phyloP scores from a whole-genome alignment of 176 grass and related monocot species.

The Rhipidocladum racemiflorum region DNA sequence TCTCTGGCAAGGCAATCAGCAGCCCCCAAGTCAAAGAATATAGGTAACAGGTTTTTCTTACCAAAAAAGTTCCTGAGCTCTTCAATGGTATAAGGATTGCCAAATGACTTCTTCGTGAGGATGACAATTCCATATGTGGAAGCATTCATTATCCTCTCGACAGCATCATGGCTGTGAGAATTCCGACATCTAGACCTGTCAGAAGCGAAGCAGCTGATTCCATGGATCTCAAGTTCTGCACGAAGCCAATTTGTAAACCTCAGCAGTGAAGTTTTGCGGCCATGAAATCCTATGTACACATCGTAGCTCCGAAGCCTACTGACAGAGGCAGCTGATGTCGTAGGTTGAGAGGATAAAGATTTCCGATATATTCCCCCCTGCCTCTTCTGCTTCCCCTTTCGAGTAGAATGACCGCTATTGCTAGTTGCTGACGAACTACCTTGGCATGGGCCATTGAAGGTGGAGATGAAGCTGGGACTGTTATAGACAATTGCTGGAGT shows the following conservation, averaged over 20 bases:
- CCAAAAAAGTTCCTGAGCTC: constrained; percentile 81
- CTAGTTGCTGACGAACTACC: constrained; percentile 57
- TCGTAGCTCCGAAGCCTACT: constrained; percentile 62
- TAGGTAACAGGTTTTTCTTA: constrained; percentile 76
- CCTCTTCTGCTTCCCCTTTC: constrained; percentile 58
- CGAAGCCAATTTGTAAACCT: constrained; percentile 92
- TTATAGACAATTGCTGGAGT: constrained; percentile 61
- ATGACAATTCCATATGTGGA: constrained; percentile 88
- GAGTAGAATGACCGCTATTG: constrained; percentile 29
- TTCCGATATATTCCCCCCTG: constrained; percentile 42
- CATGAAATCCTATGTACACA: constrained; percentile 96
- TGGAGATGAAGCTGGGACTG: constrained; percentile 57
- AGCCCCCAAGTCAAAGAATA: constrained; percentile 84
- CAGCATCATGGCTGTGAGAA: constrained; percentile 65
- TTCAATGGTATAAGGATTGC: constrained; percentile 86
- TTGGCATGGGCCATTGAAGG: constrained; percentile 53
- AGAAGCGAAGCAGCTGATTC: constrained; percentile 90
- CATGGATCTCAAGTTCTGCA: constrained; percentile 87
- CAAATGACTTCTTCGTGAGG: constrained; percentile 90
- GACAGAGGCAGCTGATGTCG: constrained; percentile 51
- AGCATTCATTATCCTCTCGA: constrained; percentile 91
- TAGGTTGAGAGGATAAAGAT: constrained; percentile 38
- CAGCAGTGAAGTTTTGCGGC: constrained; percentile 75
- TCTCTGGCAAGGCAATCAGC: constrained; percentile 94
- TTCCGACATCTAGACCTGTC: constrained; percentile 76